phyloP scores from a whole-genome alignment of 2,329 filamentous ascomycete species.

The Neonectria coccinea region DNA sequence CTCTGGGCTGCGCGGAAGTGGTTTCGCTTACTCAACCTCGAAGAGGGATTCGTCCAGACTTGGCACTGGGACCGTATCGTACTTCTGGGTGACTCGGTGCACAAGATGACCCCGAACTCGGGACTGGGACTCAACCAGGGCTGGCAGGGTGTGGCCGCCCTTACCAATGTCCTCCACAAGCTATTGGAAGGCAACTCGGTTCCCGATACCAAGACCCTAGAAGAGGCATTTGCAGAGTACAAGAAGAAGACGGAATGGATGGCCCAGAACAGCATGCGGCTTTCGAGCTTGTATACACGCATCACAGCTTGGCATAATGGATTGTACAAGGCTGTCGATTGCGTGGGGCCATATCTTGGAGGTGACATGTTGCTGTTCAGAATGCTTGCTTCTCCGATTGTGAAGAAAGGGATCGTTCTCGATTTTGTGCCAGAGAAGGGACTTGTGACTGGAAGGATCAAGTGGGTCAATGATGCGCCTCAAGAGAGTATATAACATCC shows the following conservation, averaged over 20 bases:
- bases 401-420: slow-evolving; percentile 29
- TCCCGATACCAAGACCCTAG: slow-evolving; percentile 11
- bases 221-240: slow-evolving; percentile 24
- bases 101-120: slow-evolving; percentile 38
- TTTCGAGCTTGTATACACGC: slow-evolving; percentile 15
- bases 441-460: slow-evolving; percentile 24
- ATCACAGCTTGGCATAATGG: slow-evolving; percentile 33
- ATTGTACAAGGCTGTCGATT: slow-evolving; percentile 29
- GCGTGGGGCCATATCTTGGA: slow-evolving; percentile 30
- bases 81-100: slow-evolving; percentile 32
- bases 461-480: slow-evolving; percentile 25
- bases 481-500: background rate
- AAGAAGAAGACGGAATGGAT: slow-evolving; percentile 23
- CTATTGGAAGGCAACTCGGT: slow-evolving; percentile 6
- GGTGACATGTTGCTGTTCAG: slow-evolving; percentile 32
- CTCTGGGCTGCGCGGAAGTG: slow-evolving; percentile 10
- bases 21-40: slow-evolving; percentile 13
- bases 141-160: slow-evolving; percentile 30
- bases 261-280: slow-evolving; percentile 25
- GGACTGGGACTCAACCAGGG: slow-evolving; percentile 37
- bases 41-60: slow-evolving; percentile 32
- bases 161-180: slow-evolving; percentile 27
- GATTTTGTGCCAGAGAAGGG: slow-evolving; percentile 33
- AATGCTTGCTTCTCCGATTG: slow-evolving; percentile 30
- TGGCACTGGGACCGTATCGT: slow-evolving; percentile 36